Base-by-base conservation (phyloP, 345 rosid species). In the Murraya paniculata region DNA sequence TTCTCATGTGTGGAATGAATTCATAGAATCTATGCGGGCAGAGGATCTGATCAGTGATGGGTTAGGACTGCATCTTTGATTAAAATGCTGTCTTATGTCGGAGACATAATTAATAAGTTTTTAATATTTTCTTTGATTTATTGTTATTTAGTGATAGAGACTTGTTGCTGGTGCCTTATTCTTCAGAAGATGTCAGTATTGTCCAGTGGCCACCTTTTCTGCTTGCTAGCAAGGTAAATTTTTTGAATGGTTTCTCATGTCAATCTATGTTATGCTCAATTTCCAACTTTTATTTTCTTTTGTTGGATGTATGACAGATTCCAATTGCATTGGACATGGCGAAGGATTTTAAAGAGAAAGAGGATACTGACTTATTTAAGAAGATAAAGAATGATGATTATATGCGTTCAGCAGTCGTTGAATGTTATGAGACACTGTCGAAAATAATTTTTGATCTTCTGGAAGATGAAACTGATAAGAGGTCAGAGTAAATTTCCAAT, bases 241-340 rank as follows among this genome's bases (percentile, higher is more conserved):
- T 59, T 68, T 76, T 68, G 38, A 60, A 7, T 24, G 56, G 62
- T 78, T 77, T 33, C 76, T 75, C 66, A 18, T 77, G n/a, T 77
- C 64, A 57, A 71, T 64, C 70, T 45, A 19, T 78, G 67, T 71
- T 78, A 36, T 60, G 19, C 33, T 39, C 67, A 39, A 68, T 77
- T 72, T 74, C 69, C 68, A 30, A 81, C 50, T 45, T 75, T 68
- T 70, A 14, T 65, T 73, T 31, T 69, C 67, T 78, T 74, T 35
- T 78, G 79, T 88, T 50, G 78, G 60, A 68, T 74, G 76, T 57
- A 66, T 77, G 78, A 76, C 71, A 96, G 99, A 94, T 96, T 85
- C 99, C 98, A 62, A 94, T 96, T 80, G 99, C 99, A 79, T 80
- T 96, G 80, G 99, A 96, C 89, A 96, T 94, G 98, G 99, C 98